Evolutionary conservation across 2,329 filamentous ascomycete species (phyloP), one percentile per base, ranked within the genome.

Genomic region (Mycosphaerella arachidis): DNA sequence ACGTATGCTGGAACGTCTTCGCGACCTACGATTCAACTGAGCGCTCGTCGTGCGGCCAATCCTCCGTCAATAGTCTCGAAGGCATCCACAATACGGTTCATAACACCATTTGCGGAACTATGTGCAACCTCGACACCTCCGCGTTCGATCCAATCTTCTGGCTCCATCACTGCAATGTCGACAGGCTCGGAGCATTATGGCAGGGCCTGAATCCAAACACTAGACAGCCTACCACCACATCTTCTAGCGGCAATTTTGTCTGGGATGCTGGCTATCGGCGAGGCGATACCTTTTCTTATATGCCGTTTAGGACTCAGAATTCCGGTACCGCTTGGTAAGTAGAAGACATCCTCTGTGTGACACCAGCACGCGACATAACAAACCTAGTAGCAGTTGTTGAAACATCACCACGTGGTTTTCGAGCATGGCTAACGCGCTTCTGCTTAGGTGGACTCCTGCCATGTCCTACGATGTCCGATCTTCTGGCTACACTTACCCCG

Each of bases 141-240:
- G 84, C 88, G 0, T 95, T 91, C 70, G 91, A 95, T 69, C 90
- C 90, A 0, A 77, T 90, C 13, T 92, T 93, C 74, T 90, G 88
- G 75, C 76, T 93, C 9, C 89, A 93, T 68, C 90, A 93, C 68
- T 62, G 63, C 63, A 92, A 89, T 73, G 82, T 91, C 7, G 91
- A 95, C 69, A 84, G 91, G 2, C 74, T 90, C 31, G 84, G 91
- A 63, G 84, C 89, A 33, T 82, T 95, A 62, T 95, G 89, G 89
- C 89, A 94, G 75, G 78, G 81, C 0, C 73, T 94, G 16, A 83
- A 94, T 64, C 88, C 88, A 0, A 77, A 84, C 24, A 83, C 56
- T 10, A 27, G 29, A 9, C 46, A 50, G 20, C 46, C 46, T 10
- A 50, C 24, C 20, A 50, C 46, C 9, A 30, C 13, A 10, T 50